phyloP scores from a whole-genome alignment of 2,329 filamentous ascomycete species.

The Penicillium thymicola region DNA sequence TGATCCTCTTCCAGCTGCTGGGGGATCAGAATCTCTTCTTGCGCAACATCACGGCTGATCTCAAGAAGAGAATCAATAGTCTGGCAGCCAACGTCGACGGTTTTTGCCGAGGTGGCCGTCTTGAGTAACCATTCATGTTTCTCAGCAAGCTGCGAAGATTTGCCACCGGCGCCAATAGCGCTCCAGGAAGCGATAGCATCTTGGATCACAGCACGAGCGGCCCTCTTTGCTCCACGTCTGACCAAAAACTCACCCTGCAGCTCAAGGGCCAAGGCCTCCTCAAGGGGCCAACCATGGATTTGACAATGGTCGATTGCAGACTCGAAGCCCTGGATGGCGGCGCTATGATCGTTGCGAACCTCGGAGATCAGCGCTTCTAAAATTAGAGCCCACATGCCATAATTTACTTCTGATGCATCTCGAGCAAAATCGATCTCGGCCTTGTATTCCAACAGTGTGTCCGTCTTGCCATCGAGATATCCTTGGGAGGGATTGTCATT shows the following conservation, averaged over 20 bases:
- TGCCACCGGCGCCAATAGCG: constrained; percentile 57
- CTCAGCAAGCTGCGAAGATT: constrained; percentile 54
- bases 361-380: constrained; percentile 57
- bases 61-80: constrained; percentile 51
- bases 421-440: constrained; percentile 53
- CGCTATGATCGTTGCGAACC: constrained; percentile 43
- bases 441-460: constrained; percentile 50
- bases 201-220: constrained; percentile 56
- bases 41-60: constrained; percentile 33
- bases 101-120: constrained; percentile 51
- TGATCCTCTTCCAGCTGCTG: constrained; percentile 39
- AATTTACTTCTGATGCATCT: constrained; percentile 57
- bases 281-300: constrained; percentile 55
- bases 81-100: constrained; percentile 56
- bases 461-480: constrained; percentile 48
- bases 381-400: constrained; percentile 55
- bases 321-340: constrained; percentile 51
- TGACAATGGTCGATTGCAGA: constrained; percentile 60
- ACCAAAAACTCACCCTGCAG: constrained; percentile 59
- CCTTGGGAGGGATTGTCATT: constrained; percentile 41
- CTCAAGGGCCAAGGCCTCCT: constrained; percentile 59
- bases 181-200: constrained; percentile 60
- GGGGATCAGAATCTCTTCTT: constrained; percentile 30
- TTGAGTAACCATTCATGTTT: constrained; percentile 62
- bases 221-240: constrained; percentile 55